phyloP scores from a whole-genome alignment of 2,329 filamentous ascomycete species.

The Juglanconis juglandina region DNA sequence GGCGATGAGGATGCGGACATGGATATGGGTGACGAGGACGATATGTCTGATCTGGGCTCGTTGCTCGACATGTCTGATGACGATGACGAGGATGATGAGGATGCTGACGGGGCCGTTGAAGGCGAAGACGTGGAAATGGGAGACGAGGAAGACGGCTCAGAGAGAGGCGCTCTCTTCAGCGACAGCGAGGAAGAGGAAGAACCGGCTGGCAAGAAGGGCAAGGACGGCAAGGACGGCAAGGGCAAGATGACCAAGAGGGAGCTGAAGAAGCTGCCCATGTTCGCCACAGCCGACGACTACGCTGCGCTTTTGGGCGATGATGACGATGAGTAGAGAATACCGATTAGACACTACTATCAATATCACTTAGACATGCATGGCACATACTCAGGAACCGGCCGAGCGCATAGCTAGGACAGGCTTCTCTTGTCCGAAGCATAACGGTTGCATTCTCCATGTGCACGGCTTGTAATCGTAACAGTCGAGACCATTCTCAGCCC shows the following conservation, averaged over 20 bases:
- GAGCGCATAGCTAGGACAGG: too few species aligned
- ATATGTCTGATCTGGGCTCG: slow-evolving; percentile 38
- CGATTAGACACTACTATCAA: background rate
- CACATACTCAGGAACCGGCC: background rate
- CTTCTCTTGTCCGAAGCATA: too few species aligned
- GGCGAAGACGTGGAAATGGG: slow-evolving; percentile 37
- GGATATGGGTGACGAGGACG: slow-evolving; percentile 41
- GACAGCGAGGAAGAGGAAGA: slow-evolving; percentile 38
- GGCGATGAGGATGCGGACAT: slow-evolving; percentile 48
- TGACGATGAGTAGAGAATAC: slow-evolving; percentile 42
- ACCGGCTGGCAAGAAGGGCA: slow-evolving; percentile 31
- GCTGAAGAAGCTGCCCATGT: slow-evolving; percentile 84
- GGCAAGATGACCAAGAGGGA: slow-evolving; percentile 69
- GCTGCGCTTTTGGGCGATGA: slow-evolving; percentile 77
- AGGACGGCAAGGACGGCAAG: slow-evolving; percentile 30
- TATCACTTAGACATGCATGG: background rate
- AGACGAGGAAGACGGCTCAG: slow-evolving; percentile 45
- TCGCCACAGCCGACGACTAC: slow-evolving; percentile 92
- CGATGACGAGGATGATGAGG: slow-evolving; percentile 41
- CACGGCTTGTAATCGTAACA: background rate
- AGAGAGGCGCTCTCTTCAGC: slow-evolving; percentile 48
- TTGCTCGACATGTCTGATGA: slow-evolving; percentile 31
- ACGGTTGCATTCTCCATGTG: background rate
- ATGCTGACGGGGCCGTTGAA: slow-evolving; percentile 36
- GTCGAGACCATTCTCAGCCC: slow-evolving; percentile 8